A percentile compares a stretch with the other conserved stretches of the same genome.
Conservation (phyloP, 352 stramenopile species). For the Phytophthora europaea region DNA sequence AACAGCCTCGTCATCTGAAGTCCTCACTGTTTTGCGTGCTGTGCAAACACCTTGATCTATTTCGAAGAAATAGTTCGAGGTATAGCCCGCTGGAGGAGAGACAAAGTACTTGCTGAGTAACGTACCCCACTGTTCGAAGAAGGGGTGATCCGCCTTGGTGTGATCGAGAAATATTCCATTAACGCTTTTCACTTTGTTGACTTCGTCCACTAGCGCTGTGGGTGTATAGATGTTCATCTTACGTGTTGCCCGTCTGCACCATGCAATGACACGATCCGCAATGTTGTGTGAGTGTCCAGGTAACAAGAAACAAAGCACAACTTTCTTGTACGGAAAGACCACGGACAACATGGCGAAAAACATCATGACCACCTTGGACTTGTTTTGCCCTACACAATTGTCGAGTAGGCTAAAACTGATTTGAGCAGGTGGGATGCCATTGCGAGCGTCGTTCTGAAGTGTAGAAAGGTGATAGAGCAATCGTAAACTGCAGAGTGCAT, state of each 20-base stretch:
- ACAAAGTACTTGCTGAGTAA: conserved; percentile 19
- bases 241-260: conserved; percentile 1
- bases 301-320: conserved; percentile 5
- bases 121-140: conserved; percentile 9
- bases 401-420: too few relatives aligned
- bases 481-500: too few relatives aligned
- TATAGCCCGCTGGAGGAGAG: conserved; percentile 14
- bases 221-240: conserved; percentile 14
- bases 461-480: too few relatives aligned
- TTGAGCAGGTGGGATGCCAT: too few relatives aligned
- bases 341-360: too few relatives aligned
- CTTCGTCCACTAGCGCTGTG: neutral
- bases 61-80: conserved; percentile 17
- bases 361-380: too few relatives aligned
- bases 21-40: neutral
- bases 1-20: neutral
- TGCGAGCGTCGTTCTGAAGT: too few relatives aligned
- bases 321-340: conserved; percentile 1
- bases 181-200: conserved; percentile 11
- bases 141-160: neutral
- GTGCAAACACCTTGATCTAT: conserved; percentile 19
- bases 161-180: conserved; percentile 19
- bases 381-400: too few relatives aligned
- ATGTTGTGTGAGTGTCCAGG: neutral
- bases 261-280: conserved; percentile 18